Evolutionary conservation across 306 rosid genomes (phyloP), one percentile per base, ranked within the genome.

Genomic region (Fagus sylvatica): DNA sequence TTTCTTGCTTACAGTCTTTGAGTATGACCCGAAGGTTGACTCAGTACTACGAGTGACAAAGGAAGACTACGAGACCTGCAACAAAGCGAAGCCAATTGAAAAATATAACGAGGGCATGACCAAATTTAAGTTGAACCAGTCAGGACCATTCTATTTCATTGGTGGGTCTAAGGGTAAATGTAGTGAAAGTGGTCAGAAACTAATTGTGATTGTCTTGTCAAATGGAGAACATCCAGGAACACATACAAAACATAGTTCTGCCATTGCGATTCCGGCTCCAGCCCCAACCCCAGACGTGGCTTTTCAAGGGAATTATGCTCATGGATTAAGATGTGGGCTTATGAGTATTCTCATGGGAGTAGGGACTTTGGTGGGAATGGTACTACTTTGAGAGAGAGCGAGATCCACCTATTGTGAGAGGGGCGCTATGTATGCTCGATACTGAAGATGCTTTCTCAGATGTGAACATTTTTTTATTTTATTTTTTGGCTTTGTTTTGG

Each of bases 281-380:
- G 28, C 28, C 28, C 28, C 28, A 22, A 22, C 28, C 28, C 28
- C 28, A 22, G 28, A 22, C 28, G 28, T 22, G 28, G 28, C 28
- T 22, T 22, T 22, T 22, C 28, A 22, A 22, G 28, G 28, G 28
- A 22, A 22, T 39, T 79, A 2, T 53, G 51, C 43, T 48, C 4
- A 2, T 2, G 0, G 46, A 55, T 28, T 73, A 1, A 7, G 60
- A 5, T 5, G 16, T 77, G 79, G 56, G 12, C 33, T 75, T 12
- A 5, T 65, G 34, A 11, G 32, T n/a, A 0, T 69, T 36, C 32
- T 74, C 8, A 60, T 55, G 66, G 79, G 60, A 55, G 13, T 76
- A 34, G 82, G 62, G 37, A 60, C 81, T 71, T 57, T 64, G 62
- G 16, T 78, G 65, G 48, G 39, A 42, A 43, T 65, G 60, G 13